Base-by-base conservation (phyloP, 75 land plant species). In the Cunninghamia lanceolata region DNA sequence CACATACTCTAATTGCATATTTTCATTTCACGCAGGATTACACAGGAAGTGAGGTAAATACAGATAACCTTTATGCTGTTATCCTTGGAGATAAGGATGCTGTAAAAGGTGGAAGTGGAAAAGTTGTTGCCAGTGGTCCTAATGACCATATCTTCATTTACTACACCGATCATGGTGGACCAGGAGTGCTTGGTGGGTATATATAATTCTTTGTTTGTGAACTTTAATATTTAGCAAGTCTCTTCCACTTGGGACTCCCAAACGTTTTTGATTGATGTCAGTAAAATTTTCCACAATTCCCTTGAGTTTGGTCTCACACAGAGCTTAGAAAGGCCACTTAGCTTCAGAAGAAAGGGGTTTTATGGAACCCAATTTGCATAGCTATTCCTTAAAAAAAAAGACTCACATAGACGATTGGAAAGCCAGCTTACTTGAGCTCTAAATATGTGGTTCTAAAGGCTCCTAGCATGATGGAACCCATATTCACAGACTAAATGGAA, bases 111-210 rank as follows among this genome's bases (percentile, higher is more conserved):
- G 92, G 92, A 66, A 91, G 91, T 85, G 92, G 92, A 10, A 91
- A 91, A 42, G 91, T 91, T 21, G 85, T 91, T 38, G 87, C 87
- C 74, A 91, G 91, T 83, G 89, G 89, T 30, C 91, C 89, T 39
- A 52, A 87, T 76, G 92, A 91, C 84, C 91, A 87, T 85, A 89
- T 91, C 40, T 91, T 91, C 82, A 85, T 91, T 78, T 91, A 79
- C 91, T 91, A 91, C 91, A 85, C 87, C n/a, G 91, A 91, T 35
- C 91, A 91, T 66, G 92, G 92, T 43, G 91, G 92, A 30, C 86
- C 92, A 32, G 92, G 91, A 17, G 84, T 90, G n/a, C 89, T 91
- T 53, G 92, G 92, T 90, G 56, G 56, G 91, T 38, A 52, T 79
- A 59, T 87, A 30, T 45, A 53, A 36, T 28, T 34, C 59, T 56